Evolutionary conservation across 306 rosid species (phyloP).

Genomic region (Lotus japonicus): DNA sequence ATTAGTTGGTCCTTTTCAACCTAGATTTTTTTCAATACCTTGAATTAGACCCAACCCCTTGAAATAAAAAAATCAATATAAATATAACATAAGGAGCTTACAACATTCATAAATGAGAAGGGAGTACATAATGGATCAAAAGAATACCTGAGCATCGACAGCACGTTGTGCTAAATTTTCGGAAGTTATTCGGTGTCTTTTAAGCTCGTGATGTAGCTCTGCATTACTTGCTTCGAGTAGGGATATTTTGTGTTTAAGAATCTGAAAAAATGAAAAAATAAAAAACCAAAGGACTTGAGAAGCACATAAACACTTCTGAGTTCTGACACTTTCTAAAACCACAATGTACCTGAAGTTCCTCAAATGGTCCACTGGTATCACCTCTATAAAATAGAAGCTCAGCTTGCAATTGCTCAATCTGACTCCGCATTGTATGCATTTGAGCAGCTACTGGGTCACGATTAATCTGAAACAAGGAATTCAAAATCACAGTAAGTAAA

Average conservation of each 20-base stretch:
- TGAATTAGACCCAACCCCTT: conserved; percentile 9
- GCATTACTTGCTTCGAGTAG: conserved; percentile 86
- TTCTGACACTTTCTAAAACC: background rate
- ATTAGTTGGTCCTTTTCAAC: conserved; percentile 75
- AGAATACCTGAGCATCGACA: conserved; percentile 32
- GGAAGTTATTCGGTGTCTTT: conserved; percentile 18
- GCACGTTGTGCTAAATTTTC: conserved; percentile 28
- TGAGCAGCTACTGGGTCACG: conserved; percentile 88
- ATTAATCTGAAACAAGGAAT: conserved; percentile 51
- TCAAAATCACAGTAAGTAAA: background rate
- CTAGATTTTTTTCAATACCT: conserved; percentile 29
- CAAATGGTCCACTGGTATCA: conserved; percentile 65
- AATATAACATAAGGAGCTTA: conserved; percentile 14
- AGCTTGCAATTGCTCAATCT: conserved; percentile 87
- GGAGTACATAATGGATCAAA: conserved; percentile 14
- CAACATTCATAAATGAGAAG: conserved; percentile 19
- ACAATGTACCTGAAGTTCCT: conserved; percentile 70
- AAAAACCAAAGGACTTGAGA: background rate
- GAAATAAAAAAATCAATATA: background rate
- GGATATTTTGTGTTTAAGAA: conserved; percentile 77
- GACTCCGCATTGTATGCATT: conserved; percentile 71
- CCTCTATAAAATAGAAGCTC: conserved; percentile 86
- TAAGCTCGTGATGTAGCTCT: conserved; percentile 69
- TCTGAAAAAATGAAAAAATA: conserved; percentile 32
- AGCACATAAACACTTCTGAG: background rate